Percentiles rank a stretch among this genome's conserved stretches.
phyloP scores from a whole-genome alignment of 352 stramenopile species.

The Phytophthora parvispora region DNA sequence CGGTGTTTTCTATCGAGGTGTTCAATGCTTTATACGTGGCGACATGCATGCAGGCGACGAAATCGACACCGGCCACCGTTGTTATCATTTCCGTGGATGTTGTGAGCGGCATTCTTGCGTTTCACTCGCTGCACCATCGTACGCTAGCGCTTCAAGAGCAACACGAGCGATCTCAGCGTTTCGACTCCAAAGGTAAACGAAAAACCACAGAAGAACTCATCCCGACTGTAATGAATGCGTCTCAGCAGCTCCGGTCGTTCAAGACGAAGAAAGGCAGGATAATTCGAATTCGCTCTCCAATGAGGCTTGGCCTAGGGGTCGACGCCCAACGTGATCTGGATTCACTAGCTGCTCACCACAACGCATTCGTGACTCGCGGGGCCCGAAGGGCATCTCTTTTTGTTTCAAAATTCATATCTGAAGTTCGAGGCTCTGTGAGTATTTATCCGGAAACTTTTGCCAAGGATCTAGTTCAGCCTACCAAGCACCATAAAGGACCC shows the following conservation, averaged over 20 bases:
- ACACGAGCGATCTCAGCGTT: neutral
- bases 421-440: neutral
- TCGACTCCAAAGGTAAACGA: neutral
- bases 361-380: neutral
- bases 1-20: conserved; percentile 40
- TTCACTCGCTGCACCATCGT: neutral
- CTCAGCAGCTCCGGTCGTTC: neutral
- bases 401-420: neutral
- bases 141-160: conserved; percentile 1
- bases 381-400: neutral
- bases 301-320: neutral
- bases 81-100: conserved; percentile 26
- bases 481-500: neutral
- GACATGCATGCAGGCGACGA: conserved; percentile 33
- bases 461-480: neutral
- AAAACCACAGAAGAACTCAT: neutral
- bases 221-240: neutral
- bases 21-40: conserved; percentile 40
- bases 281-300: conserved; percentile 10
- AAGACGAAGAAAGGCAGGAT: conserved; percentile 2
- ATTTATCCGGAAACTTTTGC: neutral
- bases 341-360: conserved; percentile 8
- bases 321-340: conserved; percentile 11
- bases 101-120: conserved; percentile 6
- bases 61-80: conserved; percentile 21